phyloP scores from a whole-genome alignment of 495 filamentous ascomycete species.

The Aspergillus sclerotioniger region DNA sequence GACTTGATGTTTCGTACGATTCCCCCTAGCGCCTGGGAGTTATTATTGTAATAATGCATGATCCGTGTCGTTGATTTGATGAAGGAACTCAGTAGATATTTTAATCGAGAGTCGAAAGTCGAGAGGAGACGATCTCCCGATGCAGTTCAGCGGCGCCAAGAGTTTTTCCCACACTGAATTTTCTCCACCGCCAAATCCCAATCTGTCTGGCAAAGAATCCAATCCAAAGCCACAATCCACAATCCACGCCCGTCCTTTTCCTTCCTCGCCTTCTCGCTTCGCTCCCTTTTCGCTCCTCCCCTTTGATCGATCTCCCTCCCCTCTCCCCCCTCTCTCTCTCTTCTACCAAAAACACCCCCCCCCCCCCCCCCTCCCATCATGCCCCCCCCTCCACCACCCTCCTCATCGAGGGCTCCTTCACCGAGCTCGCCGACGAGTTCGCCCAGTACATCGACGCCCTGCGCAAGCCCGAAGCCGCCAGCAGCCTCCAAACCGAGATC shows the following conservation, averaged over 20 bases:
- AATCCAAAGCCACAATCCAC: conserved; percentile 18
- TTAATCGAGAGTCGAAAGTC: no score
- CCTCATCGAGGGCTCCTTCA: conserved; percentile 88
- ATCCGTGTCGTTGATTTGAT: not conserved
- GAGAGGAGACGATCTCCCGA: not conserved
- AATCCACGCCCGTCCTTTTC: conserved; percentile 11
- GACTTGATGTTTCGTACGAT: conserved; percentile 8
- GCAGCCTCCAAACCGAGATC: conserved; percentile 66
- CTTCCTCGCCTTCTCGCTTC: not conserved
- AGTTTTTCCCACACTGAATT: conserved; percentile 50
- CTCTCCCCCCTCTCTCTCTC: not conserved
- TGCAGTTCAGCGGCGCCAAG: conserved; percentile 31
- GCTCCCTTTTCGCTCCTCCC: conserved; percentile 18
- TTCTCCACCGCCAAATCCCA: conserved; percentile 44
- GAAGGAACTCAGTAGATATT: no score
- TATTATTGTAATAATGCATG: not conserved
- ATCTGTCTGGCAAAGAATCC: conserved; percentile 19
- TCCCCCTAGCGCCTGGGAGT: not conserved
- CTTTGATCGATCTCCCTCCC: not conserved
- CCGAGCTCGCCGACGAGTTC: conserved; percentile 85
- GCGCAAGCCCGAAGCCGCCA: conserved; percentile 50
- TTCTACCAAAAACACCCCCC: conserved; percentile 42
- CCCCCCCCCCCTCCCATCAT: conserved; percentile 29
- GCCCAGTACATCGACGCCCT: conserved; percentile 75
- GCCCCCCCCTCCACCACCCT: conserved; percentile 58